phyloP scores from a whole-genome alignment of 129 eudicot genomes.

The Mikania micrantha region DNA sequence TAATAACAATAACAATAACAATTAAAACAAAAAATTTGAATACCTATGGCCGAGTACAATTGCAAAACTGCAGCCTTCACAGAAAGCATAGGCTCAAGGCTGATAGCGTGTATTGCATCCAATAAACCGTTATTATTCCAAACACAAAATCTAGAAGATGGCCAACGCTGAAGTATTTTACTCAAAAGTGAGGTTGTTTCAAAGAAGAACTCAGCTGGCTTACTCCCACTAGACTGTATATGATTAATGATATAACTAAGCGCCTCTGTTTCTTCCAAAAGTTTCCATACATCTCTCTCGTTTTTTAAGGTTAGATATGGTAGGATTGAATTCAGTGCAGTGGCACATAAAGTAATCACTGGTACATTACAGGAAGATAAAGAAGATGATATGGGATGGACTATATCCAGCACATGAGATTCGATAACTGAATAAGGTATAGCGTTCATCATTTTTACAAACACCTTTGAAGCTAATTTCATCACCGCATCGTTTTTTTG shows the following conservation, averaged over 20 bases:
- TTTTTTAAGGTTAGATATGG: constrained; percentile 36
- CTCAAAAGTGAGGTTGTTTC: constrained; percentile 60
- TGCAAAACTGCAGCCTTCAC: constrained; percentile 55
- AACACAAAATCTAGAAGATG: constrained; percentile 58
- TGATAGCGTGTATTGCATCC: constrained; percentile 34
- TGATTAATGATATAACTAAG: constrained; percentile 40
- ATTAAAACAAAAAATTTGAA: not conserved
- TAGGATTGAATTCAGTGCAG: constrained; percentile 51
- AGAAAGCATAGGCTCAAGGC: constrained; percentile 38
- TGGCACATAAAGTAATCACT: constrained; percentile 56
- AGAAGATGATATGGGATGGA: constrained; percentile 52
- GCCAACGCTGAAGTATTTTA: constrained; percentile 71
- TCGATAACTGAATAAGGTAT: constrained; percentile 52
- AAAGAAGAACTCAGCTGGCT: constrained; percentile 43
- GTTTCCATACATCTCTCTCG: constrained; percentile 55
- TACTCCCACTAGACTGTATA: constrained; percentile 31
- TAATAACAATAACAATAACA: too few species aligned
- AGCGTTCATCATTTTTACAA: constrained; percentile 52
- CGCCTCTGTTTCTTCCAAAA: constrained; percentile 44
- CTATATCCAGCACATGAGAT: constrained; percentile 44
- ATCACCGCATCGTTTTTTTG: constrained; percentile 53
- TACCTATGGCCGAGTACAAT: constrained; percentile 82
- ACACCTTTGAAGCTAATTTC: constrained; percentile 54
- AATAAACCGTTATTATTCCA: constrained; percentile 54
- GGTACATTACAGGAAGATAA: constrained; percentile 41